A percentile compares a stretch with the other conserved stretches of the same genome.
phyloP scores from a whole-genome alignment of 1,139 yeast species.

The Casaregolazyma lundiana region DNA sequence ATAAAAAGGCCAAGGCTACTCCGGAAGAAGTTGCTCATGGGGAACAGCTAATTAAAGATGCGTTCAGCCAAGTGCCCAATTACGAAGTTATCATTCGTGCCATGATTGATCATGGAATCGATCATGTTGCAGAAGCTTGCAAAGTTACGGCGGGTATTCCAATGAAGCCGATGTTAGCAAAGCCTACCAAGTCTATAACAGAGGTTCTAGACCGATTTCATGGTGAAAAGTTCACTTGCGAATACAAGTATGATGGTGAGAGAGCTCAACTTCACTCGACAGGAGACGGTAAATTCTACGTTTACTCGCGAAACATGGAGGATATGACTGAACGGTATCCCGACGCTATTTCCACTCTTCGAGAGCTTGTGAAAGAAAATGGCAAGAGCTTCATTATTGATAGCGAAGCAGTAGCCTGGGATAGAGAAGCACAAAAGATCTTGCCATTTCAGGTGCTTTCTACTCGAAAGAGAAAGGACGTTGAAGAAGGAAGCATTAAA shows the following conservation, averaged over 20 bases:
- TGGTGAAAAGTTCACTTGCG: constrained; percentile 84
- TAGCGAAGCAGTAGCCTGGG: constrained; percentile 99
- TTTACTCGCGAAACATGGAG: constrained; percentile 92
- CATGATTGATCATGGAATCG: constrained; percentile 64
- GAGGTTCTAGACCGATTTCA: constrained; percentile 88
- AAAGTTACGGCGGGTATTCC: constrained; percentile 90
- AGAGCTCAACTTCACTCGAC: constrained; percentile 85
- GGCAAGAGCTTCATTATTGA: constrained; percentile 62
- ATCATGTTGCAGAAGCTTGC: constrained; percentile 60
- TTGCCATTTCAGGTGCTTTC: constrained; percentile 90
- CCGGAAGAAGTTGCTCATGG: constrained; percentile 40
- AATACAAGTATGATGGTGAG: constrained; percentile 96
- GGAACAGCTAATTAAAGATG: constrained; percentile 77
- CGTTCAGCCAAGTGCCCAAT: constrained; percentile 88
- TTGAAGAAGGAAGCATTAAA: constrained; percentile 76
- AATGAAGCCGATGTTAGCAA: constrained; percentile 95
- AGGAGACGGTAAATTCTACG: constrained; percentile 59
- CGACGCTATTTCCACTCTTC: constrained; percentile 68
- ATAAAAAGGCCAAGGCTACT: constrained; percentile 16
- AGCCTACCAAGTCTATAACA: constrained; percentile 88
- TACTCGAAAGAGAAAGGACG: constrained; percentile 92
- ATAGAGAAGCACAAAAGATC: constrained; percentile 63
- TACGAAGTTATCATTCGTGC: constrained; percentile 70
- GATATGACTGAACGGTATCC: constrained; percentile 97
- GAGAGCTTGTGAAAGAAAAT: constrained; percentile 42